Percentiles rank a stretch among this genome's conserved stretches.
phyloP scores from a whole-genome alignment of 805 yeast species.

The Barnettozyma siamensis region DNA sequence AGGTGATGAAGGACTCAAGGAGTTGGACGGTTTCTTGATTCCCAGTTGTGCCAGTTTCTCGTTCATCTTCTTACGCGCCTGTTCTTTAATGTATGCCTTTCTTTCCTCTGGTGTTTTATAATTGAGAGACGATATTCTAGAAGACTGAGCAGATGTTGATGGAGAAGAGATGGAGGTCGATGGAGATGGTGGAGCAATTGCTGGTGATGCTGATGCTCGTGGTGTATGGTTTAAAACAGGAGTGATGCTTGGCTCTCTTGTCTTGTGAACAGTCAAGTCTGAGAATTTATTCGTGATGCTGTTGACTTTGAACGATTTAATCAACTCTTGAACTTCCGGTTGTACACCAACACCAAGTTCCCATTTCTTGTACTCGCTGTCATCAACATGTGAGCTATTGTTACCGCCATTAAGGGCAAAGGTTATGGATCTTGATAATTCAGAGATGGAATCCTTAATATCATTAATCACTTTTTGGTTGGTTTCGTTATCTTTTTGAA shows the following conservation, averaged over 20 bases:
- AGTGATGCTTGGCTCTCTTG: background rate
- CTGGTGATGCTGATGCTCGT: background rate
- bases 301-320: conserved; percentile 17
- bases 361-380: conserved; percentile 52
- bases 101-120: conserved; percentile 53
- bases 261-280: conserved; percentile 6
- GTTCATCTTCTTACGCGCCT: conserved; percentile 72
- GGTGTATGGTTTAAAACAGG: conserved; percentile 4
- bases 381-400: background rate
- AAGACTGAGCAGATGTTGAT: conserved; percentile 13
- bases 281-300: conserved; percentile 17
- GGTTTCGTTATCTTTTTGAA: conserved; percentile 46
- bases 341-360: conserved; percentile 76
- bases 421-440: conserved; percentile 41
- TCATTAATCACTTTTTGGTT: conserved; percentile 61
- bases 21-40: conserved; percentile 33
- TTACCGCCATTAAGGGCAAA: conserved; percentile 19
- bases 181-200: conserved; percentile 5
- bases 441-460: conserved; percentile 63
- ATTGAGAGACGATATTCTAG: conserved; percentile 18
- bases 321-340: conserved; percentile 33
- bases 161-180: conserved; percentile 8
- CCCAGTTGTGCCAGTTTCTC: conserved; percentile 63
- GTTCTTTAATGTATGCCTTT: conserved; percentile 73
- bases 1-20: conserved; percentile 14